Base-by-base conservation (phyloP, 306 rosid genomes). In the Cucurbita argyrosperma region DNA sequence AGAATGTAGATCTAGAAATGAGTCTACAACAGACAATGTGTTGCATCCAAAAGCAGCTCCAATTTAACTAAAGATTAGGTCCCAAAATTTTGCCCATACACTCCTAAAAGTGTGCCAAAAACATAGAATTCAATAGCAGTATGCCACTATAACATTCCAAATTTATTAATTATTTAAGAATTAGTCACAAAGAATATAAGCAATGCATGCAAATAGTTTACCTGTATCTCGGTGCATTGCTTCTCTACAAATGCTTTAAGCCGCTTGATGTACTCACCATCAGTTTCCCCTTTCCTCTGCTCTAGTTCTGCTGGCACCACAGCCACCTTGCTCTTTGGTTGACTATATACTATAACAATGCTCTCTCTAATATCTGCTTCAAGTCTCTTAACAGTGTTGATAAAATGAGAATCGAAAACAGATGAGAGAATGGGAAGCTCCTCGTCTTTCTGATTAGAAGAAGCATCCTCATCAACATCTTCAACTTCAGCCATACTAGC, bases 211-310 rank as follows among this genome's bases (percentile, higher is more conserved):
- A 42, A 37, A 38, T 9, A 70, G 55, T 7, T 55, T 82, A 90
- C 97, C 99, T 89, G 97, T 62, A 94, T 89, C 83, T 94, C 99
- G 49, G 89, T 84, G 88, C 90, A 87, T 75, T 91, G 99, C 85
- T 89, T 87, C 82, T 94, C 97, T 72, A 89, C 83, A 85, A 94
- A 94, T 58, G 77, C 81, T 80, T 89, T 88, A 76, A 94, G 88
- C 84, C 99, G 86, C 88, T 89, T 89, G 58, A 88, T 74, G 74
- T 94, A 94, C 79, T 89, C 96, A 10, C 80, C 78, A 58, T 91
- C 97, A 82, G 81, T 81, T 85, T 94, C 99, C 62, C 89, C 86
- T 10, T 84, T 83, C 78, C 79, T 88, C 85, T 88, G 96, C 72
- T 91, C 99, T 85, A 94, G 68, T 53, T 94, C 97, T 40, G 92